Percentiles rank a stretch among this genome's conserved stretches.
Conservation (phyloP, 192 early-diverging fungal genomes). For the Phycomyces nitens region DNA sequence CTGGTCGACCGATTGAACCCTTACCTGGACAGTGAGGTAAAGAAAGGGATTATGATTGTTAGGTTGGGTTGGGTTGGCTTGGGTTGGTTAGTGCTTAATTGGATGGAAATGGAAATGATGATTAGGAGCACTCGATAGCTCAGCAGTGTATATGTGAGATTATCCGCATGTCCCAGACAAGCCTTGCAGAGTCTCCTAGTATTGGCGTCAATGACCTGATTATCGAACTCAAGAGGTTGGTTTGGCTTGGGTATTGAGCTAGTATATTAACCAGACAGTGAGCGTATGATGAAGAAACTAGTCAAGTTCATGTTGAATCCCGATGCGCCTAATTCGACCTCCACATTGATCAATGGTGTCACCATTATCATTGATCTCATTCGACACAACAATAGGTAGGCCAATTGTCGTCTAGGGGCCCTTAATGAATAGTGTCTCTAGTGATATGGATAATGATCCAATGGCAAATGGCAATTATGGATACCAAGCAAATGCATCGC, state of each 20-base stretch:
- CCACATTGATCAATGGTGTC: constrained; percentile 88
- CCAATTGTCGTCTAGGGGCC: too few species aligned
- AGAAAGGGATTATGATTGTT: too few species aligned
- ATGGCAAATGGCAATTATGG: constrained; percentile 17
- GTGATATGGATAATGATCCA: constrained; percentile 29
- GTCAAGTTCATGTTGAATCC: constrained; percentile 84
- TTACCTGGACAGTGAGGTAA: constrained; percentile 71
- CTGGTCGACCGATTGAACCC: constrained; percentile 82
- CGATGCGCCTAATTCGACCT: constrained; percentile 73
- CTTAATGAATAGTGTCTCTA: too few species aligned
- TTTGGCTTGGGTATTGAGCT: too few species aligned
- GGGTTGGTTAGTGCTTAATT: background rate
- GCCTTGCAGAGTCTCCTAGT: constrained; percentile 22
- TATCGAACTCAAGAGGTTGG: constrained; percentile 27
- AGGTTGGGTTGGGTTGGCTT: background rate
- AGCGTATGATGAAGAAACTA: constrained; percentile 69
- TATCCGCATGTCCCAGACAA: constrained; percentile 40
- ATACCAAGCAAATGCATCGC: background rate
- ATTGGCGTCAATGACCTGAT: constrained; percentile 37
- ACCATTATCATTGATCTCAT: constrained; percentile 98
- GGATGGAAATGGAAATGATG: background rate
- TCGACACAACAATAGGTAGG: constrained; percentile 89
- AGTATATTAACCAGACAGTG: constrained; percentile 41
- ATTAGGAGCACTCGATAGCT: constrained; percentile 36
- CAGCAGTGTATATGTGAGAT: constrained; percentile 41